Evolutionary conservation across 2,329 filamentous ascomycete species (phyloP).

Genomic region (Aspergillus japonicus): DNA sequence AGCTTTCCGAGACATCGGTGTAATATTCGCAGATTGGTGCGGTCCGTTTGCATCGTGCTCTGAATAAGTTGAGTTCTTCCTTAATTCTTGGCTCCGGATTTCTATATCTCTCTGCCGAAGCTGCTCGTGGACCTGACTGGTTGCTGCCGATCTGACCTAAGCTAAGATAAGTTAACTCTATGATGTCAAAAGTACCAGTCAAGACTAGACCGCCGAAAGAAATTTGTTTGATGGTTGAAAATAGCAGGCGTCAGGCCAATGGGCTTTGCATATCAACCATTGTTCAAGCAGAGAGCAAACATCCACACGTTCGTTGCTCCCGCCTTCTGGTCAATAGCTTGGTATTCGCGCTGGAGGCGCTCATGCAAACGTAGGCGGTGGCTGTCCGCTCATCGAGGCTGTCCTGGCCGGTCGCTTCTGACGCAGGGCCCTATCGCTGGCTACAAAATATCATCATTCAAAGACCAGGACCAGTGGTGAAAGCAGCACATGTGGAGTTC

Average conservation of each 20-base stretch:
- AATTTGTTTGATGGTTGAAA: constrained; percentile 27
- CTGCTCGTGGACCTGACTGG: not conserved
- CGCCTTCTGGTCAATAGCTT: constrained; percentile 15
- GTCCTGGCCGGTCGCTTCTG: constrained; percentile 7
- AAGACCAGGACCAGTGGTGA: constrained; percentile 5
- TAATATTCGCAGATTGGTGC: constrained; percentile 8
- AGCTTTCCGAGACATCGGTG: constrained; percentile 20
- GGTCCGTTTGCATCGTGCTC: constrained; percentile 19
- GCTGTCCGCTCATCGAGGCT: constrained; percentile 21
- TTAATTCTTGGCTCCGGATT: constrained; percentile 7
- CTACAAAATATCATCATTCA: constrained; percentile 6
- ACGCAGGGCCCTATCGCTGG: not conserved
- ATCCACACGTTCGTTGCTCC: constrained; percentile 18
- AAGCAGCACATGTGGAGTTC: constrained; percentile 10
- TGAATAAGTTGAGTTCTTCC: not conserved
- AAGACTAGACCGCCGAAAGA: constrained; percentile 23
- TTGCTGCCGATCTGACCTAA: constrained; percentile 6
- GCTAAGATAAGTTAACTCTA: not conserved
- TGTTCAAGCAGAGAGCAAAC: constrained; percentile 28
- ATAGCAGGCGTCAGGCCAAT: constrained; percentile 28
- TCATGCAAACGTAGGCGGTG: constrained; percentile 35
- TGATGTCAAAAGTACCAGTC: constrained; percentile 21
- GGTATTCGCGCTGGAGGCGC: constrained; percentile 18
- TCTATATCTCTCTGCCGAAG: constrained; percentile 1
- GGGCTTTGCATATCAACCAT: constrained; percentile 15